phyloP scores from a whole-genome alignment of 2,329 filamentous ascomycete genomes.

The Pyrenophora seminiperda region DNA sequence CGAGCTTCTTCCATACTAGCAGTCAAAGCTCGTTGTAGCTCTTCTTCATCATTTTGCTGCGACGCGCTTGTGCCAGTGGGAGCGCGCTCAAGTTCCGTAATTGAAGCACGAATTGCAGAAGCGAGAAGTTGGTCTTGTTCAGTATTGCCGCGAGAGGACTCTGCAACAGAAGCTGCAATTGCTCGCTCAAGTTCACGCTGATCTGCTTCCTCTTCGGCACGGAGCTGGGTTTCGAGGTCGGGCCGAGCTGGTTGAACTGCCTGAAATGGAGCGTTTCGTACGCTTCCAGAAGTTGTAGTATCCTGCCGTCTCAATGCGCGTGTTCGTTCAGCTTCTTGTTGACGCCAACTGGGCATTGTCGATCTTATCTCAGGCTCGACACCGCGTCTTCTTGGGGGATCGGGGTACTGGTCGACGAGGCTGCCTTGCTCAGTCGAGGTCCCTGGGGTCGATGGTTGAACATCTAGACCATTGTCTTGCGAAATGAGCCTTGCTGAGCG shows the following conservation, averaged over 20 bases:
- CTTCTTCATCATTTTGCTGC: constrained; percentile 53
- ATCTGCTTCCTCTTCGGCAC: constrained; percentile 47
- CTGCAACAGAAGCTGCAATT: constrained; percentile 66
- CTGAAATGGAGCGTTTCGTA: constrained; percentile 15
- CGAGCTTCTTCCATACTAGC: constrained; percentile 56
- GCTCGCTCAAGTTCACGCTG: constrained; percentile 71
- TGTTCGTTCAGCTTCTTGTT: constrained; percentile 19
- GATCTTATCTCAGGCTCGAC: constrained; percentile 21
- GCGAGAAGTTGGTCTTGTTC: constrained; percentile 75
- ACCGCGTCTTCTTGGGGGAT: constrained; percentile 12
- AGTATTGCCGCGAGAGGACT: constrained; percentile 71
- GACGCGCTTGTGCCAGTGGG: constrained; percentile 32
- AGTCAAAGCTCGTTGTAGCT: constrained; percentile 56
- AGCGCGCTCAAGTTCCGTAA: constrained; percentile 60
- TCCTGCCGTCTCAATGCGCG: constrained; percentile 26
- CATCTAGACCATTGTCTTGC: constrained; percentile 12
- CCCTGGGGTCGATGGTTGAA: constrained; percentile 24
- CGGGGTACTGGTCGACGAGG: constrained; percentile 19
- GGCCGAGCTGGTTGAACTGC: constrained; percentile 15
- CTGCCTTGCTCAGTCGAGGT: constrained; percentile 22
- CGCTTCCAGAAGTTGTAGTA: constrained; percentile 32
- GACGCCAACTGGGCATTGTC: constrained; percentile 22
- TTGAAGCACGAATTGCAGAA: constrained; percentile 72
- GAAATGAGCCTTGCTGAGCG: constrained; percentile 35
- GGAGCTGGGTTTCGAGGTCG: constrained; percentile 29